These are phyloP conservation scores for Camptophora hylomeconis DNA, from an alignment of 2,329 filamentous ascomycete genomes.

Conservation along the genomic window DNA sequence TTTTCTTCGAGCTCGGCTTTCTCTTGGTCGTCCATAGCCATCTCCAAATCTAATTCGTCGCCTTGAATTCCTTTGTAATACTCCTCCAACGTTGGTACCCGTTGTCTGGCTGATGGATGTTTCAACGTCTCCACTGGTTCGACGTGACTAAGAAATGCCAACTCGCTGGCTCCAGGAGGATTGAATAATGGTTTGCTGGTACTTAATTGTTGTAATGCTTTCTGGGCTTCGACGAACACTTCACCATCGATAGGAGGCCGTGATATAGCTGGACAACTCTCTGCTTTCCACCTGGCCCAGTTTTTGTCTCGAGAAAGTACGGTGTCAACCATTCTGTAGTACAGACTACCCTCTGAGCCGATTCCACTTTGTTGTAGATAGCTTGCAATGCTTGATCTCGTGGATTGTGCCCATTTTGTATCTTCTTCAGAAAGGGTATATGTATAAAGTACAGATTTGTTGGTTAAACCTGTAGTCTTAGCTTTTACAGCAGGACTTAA, in stretches of 20 bases:
- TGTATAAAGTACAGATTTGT: constrained; percentile 80
- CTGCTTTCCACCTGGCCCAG: constrained; percentile 97
- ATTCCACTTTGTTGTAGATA: constrained; percentile 54
- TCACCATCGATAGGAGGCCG: constrained; percentile 55
- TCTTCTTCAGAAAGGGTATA: constrained; percentile 72
- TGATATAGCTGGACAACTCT: constrained; percentile 80
- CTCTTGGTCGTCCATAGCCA: constrained; percentile 54
- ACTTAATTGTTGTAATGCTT: constrained; percentile 51
- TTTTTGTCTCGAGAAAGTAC: constrained; percentile 94
- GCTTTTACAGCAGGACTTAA: constrained; percentile 71
- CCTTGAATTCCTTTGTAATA: constrained; percentile 63
- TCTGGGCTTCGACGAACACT: constrained; percentile 57
- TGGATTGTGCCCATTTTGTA: constrained; percentile 70
- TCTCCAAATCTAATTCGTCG: constrained; percentile 76
- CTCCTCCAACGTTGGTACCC: constrained; percentile 54
- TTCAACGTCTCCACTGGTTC: constrained; percentile 59
- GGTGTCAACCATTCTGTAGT: constrained; percentile 92
- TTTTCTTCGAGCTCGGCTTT: constrained; percentile 48
- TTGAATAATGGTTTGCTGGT: constrained; percentile 49
- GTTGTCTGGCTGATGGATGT: constrained; percentile 49
- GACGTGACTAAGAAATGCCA: constrained; percentile 64
- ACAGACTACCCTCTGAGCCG: constrained; percentile 76
- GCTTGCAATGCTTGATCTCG: constrained; percentile 63
- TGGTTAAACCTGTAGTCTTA: constrained; percentile 59
- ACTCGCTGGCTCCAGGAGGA: constrained; percentile 59